Evolutionary conservation across 306 rosid genomes (phyloP), one percentile per base, ranked within the genome.

Genomic region (Cucurbita moschata): DNA sequence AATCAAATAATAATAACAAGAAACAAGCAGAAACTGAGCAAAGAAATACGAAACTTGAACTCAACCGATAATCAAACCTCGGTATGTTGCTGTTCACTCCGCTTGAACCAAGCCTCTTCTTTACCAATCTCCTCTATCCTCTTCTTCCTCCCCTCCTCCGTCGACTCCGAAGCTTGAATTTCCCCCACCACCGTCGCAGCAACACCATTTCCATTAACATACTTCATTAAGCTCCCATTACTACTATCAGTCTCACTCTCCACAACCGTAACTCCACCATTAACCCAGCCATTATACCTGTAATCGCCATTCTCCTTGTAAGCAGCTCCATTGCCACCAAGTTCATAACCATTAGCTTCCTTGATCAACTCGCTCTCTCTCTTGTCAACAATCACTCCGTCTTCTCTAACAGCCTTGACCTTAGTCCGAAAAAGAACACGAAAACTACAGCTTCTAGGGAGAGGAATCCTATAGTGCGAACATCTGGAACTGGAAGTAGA

Each of bases 91-190:
- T 80, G 78, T 38, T 75, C 90, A 4, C 67, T 74, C 53, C 39
- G 80, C 79, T 91, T 94, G 64, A 94, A 94, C 99, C 99, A 94
- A 0, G 96, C 99, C 0, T 94, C 97, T 80, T 94, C 97, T 78
- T 83, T 94, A 5, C 99, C 99, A 84, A 94, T 89, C 73, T 94
- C 96, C 87, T 94, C 99, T 77, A 94, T 67, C 79, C 88, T 91
- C 80, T 72, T 94, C 97, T 85, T 84, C 89, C 99, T 87, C 43
- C 89, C 97, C 73, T 84, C 89, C 86, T 94, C 97, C 73, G 50
- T 81, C 71, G 52, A 46, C 74, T 78, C 80, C 66, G 79, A 69
- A 37, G 74, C 85, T 68, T 66, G 77, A 13, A 50, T 77, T 52
- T 83, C 88, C 14, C 74, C 87, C 74, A 63, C 82, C 74, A 70